Base-by-base conservation (phyloP, 306 rosid species). In the Acacia melanoxylon region DNA sequence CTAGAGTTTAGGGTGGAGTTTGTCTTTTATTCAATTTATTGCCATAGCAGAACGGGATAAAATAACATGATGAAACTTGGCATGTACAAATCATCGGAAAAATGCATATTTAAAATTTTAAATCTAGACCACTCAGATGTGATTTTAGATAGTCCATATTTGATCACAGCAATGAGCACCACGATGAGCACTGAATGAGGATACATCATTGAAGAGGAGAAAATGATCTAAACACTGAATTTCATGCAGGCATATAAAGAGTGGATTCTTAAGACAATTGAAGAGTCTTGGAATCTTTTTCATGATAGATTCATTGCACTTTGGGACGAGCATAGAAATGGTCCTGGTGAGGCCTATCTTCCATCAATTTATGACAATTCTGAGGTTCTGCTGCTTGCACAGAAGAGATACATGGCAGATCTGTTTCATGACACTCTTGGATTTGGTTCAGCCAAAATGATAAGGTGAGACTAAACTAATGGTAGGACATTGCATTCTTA, bases 371-470 rank as follows among this genome's bases (percentile, higher is more conserved):
- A 93, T 80, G 83, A 91, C 90, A 93, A 84, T 78, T 82, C 90
- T 13, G 90, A 90, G 82, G 87, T 95, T 82, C 88, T 61, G 72
- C 83, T 62, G 16, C 90, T 92, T 80, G 91, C 82, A 20, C 97
- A 92, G 86, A 87, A 86, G 86, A 89, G 79, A 86, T 92, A 76
- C 84, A 80, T 92, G 72, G 84, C 81, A 12, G 92, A 93, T 61
- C 68, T 95, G 82, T 83, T 95, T 80, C 94, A 93, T 67, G 99
- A 93, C 81, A 80, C 89, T 71, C 93, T 95, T 75, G 98, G 98
- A 66, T 93, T 93, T 83, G 97, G 98, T 72, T 91, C 97, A 66
- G 98, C 96, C 11, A 95, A 95, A 83, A 93, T 95, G 93, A 95
- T 95, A 79, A 92, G 98, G 98, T 91, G 81, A 82, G 84, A 42